Conservation (phyloP, 164 flowering plant species). For the Macadamia tetraphylla region DNA sequence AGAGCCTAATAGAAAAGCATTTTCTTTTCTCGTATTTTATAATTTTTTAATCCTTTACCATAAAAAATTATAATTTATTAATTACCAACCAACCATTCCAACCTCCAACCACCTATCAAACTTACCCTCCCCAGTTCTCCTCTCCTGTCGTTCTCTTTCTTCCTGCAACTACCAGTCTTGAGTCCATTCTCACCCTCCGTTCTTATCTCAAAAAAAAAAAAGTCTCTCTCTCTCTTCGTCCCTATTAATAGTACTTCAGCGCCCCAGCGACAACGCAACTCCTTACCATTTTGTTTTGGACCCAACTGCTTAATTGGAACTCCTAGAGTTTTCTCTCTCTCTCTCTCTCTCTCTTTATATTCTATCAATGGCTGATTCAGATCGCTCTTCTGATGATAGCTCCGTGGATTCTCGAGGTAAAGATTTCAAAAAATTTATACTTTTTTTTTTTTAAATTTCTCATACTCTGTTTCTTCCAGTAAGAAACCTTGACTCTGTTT, state of each 20-base stretch:
- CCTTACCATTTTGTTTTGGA: too few relatives aligned
- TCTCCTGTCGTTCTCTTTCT: background rate
- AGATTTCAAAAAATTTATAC: too few relatives aligned
- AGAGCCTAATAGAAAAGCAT: too few relatives aligned
- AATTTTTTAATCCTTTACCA: too few relatives aligned
- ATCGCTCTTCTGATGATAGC: constrained; percentile 19
- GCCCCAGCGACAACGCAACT: background rate
- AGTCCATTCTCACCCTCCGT: constrained; percentile 5
- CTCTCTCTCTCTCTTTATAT: background rate
- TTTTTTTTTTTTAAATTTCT: too few relatives aligned
- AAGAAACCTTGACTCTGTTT: too few relatives aligned
- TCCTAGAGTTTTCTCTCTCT: background rate
- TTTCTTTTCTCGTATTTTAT: too few relatives aligned
- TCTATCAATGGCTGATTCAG: constrained; percentile 31
- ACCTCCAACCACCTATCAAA: constrained; percentile 6
- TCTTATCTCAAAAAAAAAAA: background rate
- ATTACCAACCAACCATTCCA: background rate
- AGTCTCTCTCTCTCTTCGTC: background rate
- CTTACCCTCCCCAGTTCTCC: too few relatives aligned
- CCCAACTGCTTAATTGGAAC: too few relatives aligned
- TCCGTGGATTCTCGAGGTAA: constrained; percentile 28
- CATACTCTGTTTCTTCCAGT: too few relatives aligned
- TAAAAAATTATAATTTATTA: too few relatives aligned
- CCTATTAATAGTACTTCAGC: background rate
- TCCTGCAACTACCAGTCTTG: constrained; percentile 8